A percentile compares a stretch with the other conserved stretches of the same genome.
Evolutionary conservation across 257 asterid genomes (phyloP).

Genomic region (Echites panduratus): DNA sequence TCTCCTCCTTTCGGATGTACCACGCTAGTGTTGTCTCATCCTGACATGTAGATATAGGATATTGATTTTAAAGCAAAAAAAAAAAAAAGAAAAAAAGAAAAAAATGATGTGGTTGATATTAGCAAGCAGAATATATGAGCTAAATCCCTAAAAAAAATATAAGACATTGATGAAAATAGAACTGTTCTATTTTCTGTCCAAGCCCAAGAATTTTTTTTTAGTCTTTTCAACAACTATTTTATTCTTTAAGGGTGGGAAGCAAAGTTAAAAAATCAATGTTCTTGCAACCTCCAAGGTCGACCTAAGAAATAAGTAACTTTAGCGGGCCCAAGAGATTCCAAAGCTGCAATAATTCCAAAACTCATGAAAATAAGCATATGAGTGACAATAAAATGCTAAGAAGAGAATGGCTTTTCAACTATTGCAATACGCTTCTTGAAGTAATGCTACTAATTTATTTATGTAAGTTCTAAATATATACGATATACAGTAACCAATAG

Average conservation of each 20-base stretch:
- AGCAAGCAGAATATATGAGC: not conserved
- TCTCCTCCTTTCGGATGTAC: slow-evolving; percentile 59
- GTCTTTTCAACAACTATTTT: not conserved
- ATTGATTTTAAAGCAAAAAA: not conserved
- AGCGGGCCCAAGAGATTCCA: too few relatives aligned
- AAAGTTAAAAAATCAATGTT: not conserved
- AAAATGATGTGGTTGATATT: not conserved
- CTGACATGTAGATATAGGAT: slow-evolving; percentile 30
- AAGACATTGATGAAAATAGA: too few relatives aligned
- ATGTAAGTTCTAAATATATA: not conserved
- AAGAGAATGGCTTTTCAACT: not conserved
- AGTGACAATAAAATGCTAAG: not conserved
- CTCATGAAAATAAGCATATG: not conserved
- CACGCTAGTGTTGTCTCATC: slow-evolving; percentile 60
- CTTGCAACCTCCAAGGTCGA: not conserved
- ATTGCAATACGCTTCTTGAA: not conserved
- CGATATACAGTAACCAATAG: not conserved
- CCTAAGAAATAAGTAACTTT: too few relatives aligned
- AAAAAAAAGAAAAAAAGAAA: too few relatives aligned
- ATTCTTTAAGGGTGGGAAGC: not conserved
- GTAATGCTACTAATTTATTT: not conserved
- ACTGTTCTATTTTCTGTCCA: not conserved
- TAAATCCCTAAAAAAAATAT: not conserved
- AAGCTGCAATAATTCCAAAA: not conserved
- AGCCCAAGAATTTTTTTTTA: not conserved